Evolutionary conservation across 495 filamentous ascomycete genomes (phyloP), one percentile per base, ranked within the genome.

Genomic region (Saxispiralis lemnorum): DNA sequence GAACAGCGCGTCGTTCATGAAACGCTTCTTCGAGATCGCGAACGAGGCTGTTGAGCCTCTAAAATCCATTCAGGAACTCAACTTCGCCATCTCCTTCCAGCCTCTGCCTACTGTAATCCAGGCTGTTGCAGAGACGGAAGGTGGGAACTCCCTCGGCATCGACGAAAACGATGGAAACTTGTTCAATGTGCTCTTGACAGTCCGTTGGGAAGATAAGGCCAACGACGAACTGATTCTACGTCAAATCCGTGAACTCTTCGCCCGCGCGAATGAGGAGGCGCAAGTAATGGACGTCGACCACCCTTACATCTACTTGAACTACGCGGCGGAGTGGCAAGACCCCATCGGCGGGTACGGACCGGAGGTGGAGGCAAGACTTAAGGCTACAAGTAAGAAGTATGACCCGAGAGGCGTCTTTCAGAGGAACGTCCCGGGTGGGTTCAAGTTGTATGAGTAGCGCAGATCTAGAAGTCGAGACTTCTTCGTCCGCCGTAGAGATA

Each of bases 401-500:
- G 72, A 75, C 45, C 68, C 69, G 0, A 43, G 59, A 1, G 62
- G 54, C 1, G 56, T 72, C 1, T 75, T 75, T 44, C 68, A 72
- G 63, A 63, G 38, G 28, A 14, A 31, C 2, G 31, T 45, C 12
- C 35, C 44, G 13, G 44, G 44, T 7, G 44, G 44, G 20, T 46
- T 39, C 19, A 46, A 46, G 38, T 14, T 45, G 38, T 13, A 6
- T 6, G 13, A 16, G 37, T 28, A 28, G 24, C 24, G 24, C 24
- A n/a, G n/a, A n/a, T n/a, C n/a, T n/a, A n/a, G n/a, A n/a, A n/a
- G n/a, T n/a, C n/a, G n/a, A n/a, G 24, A 28, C 9, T 28, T 28
- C 5, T 12, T 17, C 34, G n/a, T 35, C 34, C 3, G 46, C 37
- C 5, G 9, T 28, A 5, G 5, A 28, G 4, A 28, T 4, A 4